Evolutionary conservation across 768 basidiomycete species (phyloP).

Genomic region (Scleroderma bovista): DNA sequence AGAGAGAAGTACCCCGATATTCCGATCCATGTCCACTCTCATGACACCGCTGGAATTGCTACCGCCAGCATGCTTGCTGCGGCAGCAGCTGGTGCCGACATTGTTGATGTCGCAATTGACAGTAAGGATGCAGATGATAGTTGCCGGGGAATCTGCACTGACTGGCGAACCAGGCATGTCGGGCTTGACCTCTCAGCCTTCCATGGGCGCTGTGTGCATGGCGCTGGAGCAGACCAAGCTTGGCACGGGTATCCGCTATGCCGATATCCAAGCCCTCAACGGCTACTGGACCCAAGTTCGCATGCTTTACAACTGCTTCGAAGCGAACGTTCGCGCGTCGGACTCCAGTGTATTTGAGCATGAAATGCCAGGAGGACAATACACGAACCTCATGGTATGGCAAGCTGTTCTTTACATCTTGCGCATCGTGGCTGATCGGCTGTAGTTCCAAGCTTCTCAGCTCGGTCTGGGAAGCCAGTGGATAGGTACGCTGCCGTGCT

Average conservation of each 20-base stretch:
- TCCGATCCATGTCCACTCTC: slow-evolving; percentile 98
- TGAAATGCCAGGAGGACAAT: slow-evolving; percentile 98
- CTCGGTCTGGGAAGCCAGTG: slow-evolving; percentile 96
- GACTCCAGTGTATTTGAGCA: slow-evolving; percentile 99
- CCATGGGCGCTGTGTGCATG: slow-evolving; percentile 96
- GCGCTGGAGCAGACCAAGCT: slow-evolving; percentile 92
- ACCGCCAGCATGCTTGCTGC: slow-evolving; percentile 95
- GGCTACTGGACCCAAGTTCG: slow-evolving; percentile 98
- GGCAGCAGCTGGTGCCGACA: slow-evolving; percentile 95
- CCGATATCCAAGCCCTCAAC: slow-evolving; percentile 96
- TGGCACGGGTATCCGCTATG: slow-evolving; percentile 94
- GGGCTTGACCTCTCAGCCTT: slow-evolving; percentile 95
- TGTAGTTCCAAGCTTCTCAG: slow-evolving; percentile 95
- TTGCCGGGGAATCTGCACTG: slow-evolving; percentile 3
- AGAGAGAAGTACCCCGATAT: slow-evolving; percentile 95
- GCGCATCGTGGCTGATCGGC: slow-evolving; percentile 12
- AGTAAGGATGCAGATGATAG: slow-evolving; percentile 48
- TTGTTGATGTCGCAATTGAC: slow-evolving; percentile 98
- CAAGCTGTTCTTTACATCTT: slow-evolving; percentile 5
- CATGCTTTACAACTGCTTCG: slow-evolving; percentile 92
- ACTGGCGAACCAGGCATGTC: slow-evolving; percentile 67
- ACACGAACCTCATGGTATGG: slow-evolving; percentile 86
- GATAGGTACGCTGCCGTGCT: slow-evolving; percentile 49
- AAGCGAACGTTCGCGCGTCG: slow-evolving; percentile 94
- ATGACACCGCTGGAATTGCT: slow-evolving; percentile 98